These are phyloP conservation scores for Marasmius tenuissimus DNA, from an alignment of 1,284 basidiomycete genomes.

Conservation along the genomic window DNA sequence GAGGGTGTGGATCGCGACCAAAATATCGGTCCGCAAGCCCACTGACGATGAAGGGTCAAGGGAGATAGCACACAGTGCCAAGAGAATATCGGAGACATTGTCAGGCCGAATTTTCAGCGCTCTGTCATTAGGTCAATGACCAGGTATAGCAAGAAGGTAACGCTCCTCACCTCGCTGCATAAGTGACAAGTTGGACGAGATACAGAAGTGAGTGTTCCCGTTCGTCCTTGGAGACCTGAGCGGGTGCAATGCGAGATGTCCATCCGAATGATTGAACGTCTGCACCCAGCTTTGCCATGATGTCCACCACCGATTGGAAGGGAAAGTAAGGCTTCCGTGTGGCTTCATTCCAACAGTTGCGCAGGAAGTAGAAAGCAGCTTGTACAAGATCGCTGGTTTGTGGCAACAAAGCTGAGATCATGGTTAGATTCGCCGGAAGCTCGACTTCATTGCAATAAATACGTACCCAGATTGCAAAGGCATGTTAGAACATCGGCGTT, in stretches of 20 bases:
- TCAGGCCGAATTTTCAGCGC: conserved; percentile 5
- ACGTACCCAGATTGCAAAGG: conserved; percentile 42
- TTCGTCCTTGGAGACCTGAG: neutral
- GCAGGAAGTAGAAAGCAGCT: conserved; percentile 25
- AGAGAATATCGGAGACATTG: conserved; percentile 51
- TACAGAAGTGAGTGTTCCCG: conserved; percentile 31
- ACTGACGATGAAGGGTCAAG: conserved; percentile 50
- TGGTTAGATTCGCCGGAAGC: neutral
- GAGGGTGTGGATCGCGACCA: conserved; percentile 43
- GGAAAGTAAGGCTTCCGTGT: conserved; percentile 19
- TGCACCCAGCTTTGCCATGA: conserved; percentile 19
- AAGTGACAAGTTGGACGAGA: conserved; percentile 43
- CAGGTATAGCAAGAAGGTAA: neutral
- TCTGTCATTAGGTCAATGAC: neutral
- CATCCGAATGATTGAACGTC: neutral
- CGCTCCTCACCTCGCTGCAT: conserved; percentile 44
- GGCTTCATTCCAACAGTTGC: conserved; percentile 24
- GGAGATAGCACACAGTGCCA: conserved; percentile 52
- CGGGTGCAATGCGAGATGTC: neutral
- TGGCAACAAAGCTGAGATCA: conserved; percentile 15
- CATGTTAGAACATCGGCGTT: conserved; percentile 32
- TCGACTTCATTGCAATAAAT: neutral
- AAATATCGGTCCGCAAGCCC: conserved; percentile 46
- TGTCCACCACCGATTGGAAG: conserved; percentile 19
- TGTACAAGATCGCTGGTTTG: conserved; percentile 15